A percentile compares a stretch with the other conserved stretches of the same genome.
Conservation (phyloP, 2,329 filamentous ascomycete genomes). For the Myriosclerotinia curreyana region DNA sequence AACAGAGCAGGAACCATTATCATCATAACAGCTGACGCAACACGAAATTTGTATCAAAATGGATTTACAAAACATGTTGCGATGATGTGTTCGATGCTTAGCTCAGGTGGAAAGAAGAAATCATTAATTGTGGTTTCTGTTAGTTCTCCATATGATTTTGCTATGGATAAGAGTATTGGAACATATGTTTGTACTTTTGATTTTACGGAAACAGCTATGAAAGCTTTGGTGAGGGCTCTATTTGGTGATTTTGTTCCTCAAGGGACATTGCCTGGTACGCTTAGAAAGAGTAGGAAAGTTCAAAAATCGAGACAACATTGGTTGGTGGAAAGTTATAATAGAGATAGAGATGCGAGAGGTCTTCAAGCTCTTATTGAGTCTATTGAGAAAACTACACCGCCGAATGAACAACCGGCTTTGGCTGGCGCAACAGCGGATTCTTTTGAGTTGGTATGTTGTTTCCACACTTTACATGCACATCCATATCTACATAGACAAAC, state of each 20-base stretch:
- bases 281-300: constrained; percentile 82
- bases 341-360: constrained; percentile 69
- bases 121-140: constrained; percentile 87
- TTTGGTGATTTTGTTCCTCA: constrained; percentile 69
- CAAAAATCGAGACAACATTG: constrained; percentile 90
- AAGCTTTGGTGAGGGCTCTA: constrained; percentile 76
- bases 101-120: constrained; percentile 76
- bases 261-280: constrained; percentile 65
- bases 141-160: constrained; percentile 95
- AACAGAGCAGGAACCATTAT: constrained; percentile 84
- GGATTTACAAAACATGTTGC: constrained; percentile 95
- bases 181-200: constrained; percentile 96
- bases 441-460: constrained; percentile 65
- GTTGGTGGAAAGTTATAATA: constrained; percentile 87
- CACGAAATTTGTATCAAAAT: constrained; percentile 88
- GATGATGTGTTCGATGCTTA: constrained; percentile 87
- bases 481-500: no score
- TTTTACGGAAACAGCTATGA: constrained; percentile 89
- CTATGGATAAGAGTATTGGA: constrained; percentile 83
- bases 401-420: constrained; percentile 61
- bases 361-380: constrained; percentile 72
- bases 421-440: constrained; percentile 67
- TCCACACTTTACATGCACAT: no score
- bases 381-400: constrained; percentile 64
- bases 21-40: constrained; percentile 88